Evolutionary conservation across 2,329 filamentous ascomycete genomes (phyloP), one percentile per base, ranked within the genome.

Genomic region (Aspergillus luchuensis): DNA sequence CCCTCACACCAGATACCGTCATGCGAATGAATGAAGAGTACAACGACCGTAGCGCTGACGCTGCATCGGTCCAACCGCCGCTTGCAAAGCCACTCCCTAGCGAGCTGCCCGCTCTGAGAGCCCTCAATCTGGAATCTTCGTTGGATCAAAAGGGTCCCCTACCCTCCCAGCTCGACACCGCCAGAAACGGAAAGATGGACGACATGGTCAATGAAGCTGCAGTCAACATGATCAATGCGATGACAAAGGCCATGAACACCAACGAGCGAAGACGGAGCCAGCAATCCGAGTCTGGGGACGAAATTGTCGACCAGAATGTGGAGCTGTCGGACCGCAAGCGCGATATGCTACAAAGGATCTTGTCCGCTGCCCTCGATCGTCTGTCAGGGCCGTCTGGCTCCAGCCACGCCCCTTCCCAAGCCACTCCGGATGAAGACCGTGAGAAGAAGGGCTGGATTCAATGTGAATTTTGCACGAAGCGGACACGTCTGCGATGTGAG

Each of bases 401-500:
- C 19, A 21, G 8, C 28, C 66, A 67, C 10, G 17, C 49, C 28
- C 23, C 53, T 11, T 15, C 59, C 2, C 39, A 41, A 2, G 50
- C 59, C 13, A 59, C 56, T 8, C 36, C 62, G 13, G 58, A 41
- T 13, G 57, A 51, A 17, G 61, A 67, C 0, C 48, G 60, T n/a
- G 64, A 69, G 5, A 71, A 72, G 39, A 65, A 67, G 28, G 63
- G 60, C 8, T 73, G 66, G 66, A 69, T 72, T 36, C 66, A 72
- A 61, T 77, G 73, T 51, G 66, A 71, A 2, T 64, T 66, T 8
- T 76, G 72, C 59, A 57, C 67, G 3, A 74, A 74, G 60, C 61
- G 62, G 10, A 75, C 72, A 6, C 69, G 72, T 8, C 63, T 75
- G 7, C 70, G 65, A 38, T 77, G 72, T 45, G 75, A 77, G 54